Evolutionary conservation across 1,139 yeast species (phyloP), one percentile per base, ranked within the genome.

Genomic region (Yamadazyma diddensiae): DNA sequence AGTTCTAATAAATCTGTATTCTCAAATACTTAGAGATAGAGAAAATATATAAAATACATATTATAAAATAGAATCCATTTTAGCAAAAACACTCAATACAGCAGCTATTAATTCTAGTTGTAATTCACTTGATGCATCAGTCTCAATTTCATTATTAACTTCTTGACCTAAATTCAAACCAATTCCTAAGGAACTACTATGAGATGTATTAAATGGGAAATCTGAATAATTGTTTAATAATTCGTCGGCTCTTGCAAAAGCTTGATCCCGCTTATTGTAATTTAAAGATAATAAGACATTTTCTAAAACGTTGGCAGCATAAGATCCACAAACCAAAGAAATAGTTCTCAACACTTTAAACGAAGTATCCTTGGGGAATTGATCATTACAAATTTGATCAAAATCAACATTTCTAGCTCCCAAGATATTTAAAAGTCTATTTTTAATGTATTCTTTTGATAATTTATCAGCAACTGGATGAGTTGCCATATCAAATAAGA

Each of bases 401-500:
- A 73, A 59, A 43, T 73, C 77, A 37, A 73, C 65, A 33, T 84
- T 85, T 58, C 95, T 76, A 28, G 82, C 68, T 8, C 86, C 79
- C 45, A 92, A 68, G 36, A 87, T 59, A 32, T 75, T 71, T 42
- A 90, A 67, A 21, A 87, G 77, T 50, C 97, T 75, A 43, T 79
- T 73, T 42, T 82, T 79, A 37, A 87, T 80, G 45, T 83, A 84
- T 57, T 88, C 94, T 50, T 94, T 86, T 29, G 84, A 73, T 35
- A 82, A 65, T 41, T 73, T 74, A 60, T 92, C 98, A 24, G 94
- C 84, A 10, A 92, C 79, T 3, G 99, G 99, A 58, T 94, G 98
- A 6, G 98, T 94, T 15, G 98, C 96, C 97, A 92, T 92, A 60
- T 92, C 98, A 49, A 92, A 92, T 36, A 92, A 67, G 53, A 94